Percentiles rank a stretch among this genome's conserved stretches.
phyloP scores from a whole-genome alignment of 352 stramenopile genomes.

The Phytophthora crassamura region DNA sequence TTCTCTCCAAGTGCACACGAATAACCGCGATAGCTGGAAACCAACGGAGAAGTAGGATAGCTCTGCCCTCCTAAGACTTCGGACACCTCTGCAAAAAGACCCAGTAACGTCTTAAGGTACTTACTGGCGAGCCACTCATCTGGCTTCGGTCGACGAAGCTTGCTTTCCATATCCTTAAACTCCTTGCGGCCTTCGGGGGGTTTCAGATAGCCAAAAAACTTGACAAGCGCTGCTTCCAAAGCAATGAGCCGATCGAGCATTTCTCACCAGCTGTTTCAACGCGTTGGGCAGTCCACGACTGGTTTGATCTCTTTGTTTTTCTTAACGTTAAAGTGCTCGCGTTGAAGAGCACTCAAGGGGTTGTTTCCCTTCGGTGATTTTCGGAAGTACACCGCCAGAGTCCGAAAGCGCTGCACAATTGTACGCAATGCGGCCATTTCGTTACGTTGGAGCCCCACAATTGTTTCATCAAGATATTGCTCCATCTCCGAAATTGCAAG shows the following conservation, averaged over 20 bases:
- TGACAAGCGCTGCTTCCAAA: neutral
- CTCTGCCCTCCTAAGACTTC: conserved; percentile 3
- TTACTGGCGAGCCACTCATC: conserved; percentile 13
- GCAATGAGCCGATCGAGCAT: conserved; percentile 8
- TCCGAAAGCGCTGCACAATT: conserved; percentile 22
- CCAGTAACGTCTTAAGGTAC: neutral
- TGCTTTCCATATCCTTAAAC: conserved; percentile 9
- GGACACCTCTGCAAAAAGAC: neutral
- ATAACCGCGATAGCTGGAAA: conserved; percentile 3
- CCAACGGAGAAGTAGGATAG: conserved; percentile 7
- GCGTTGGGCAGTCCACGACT: conserved; percentile 7
- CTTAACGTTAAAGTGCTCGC: neutral
- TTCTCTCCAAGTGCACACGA: conserved; percentile 4
- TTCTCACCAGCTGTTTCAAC: conserved; percentile 16
- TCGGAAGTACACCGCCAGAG: conserved; percentile 16
- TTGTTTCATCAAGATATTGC: neutral
- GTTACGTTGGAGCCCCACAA: neutral
- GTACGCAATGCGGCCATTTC: conserved; percentile 11
- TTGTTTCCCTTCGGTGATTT: conserved; percentile 19
- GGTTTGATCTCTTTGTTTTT: neutral
- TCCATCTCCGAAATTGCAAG: conserved; percentile 8
- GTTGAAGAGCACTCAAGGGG: neutral
- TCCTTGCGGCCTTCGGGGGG: neutral
- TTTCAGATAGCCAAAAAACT: conserved; percentile 3
- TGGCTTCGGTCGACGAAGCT: neutral